These are phyloP conservation scores for Scopulariopsis brevicaulis DNA, from an alignment of 2,329 filamentous ascomycete species.

Conservation along the genomic window DNA sequence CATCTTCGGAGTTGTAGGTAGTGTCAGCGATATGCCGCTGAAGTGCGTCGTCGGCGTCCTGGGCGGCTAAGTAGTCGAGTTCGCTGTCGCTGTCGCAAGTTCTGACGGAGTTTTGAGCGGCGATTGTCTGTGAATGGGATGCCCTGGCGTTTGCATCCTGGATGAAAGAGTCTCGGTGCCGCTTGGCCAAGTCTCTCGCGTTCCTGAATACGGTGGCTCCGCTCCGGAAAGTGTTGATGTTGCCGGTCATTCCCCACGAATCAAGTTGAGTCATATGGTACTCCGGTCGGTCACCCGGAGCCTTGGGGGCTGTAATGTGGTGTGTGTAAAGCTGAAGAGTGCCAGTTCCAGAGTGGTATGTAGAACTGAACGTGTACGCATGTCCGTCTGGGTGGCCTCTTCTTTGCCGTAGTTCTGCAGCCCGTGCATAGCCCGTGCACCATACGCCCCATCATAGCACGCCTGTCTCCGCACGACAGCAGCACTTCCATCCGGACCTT, in stretches of 20 bases:
- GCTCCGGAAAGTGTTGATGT: conserved; percentile 16
- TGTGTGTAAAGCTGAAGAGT: neutral
- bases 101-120: neutral
- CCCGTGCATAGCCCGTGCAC: conserved; percentile 22
- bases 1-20: conserved; percentile 5
- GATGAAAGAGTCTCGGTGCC: conserved; percentile 23
- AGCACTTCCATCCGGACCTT: conserved; percentile 19
- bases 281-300: conserved; percentile 13
- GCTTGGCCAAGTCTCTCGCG: conserved; percentile 22
- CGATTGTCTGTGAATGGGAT: neutral
- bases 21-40: conserved; percentile 4
- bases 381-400: conserved; percentile 22
- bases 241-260: conserved; percentile 15
- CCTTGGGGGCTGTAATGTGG: neutral
- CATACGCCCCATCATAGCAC: conserved; percentile 23
- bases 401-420: conserved; percentile 21
- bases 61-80: conserved; percentile 1
- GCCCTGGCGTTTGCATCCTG: conserved; percentile 14
- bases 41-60: conserved; percentile 5
- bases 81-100: neutral
- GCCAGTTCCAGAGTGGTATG: neutral
- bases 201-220: conserved; percentile 27
- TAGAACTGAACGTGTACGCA: conserved; percentile 23
- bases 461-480: conserved; percentile 21
- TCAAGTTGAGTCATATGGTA: conserved; percentile 28